These are phyloP conservation scores for Apiospora phragmitis DNA, from an alignment of 2,329 filamentous ascomycete genomes.

Conservation along the genomic window DNA sequence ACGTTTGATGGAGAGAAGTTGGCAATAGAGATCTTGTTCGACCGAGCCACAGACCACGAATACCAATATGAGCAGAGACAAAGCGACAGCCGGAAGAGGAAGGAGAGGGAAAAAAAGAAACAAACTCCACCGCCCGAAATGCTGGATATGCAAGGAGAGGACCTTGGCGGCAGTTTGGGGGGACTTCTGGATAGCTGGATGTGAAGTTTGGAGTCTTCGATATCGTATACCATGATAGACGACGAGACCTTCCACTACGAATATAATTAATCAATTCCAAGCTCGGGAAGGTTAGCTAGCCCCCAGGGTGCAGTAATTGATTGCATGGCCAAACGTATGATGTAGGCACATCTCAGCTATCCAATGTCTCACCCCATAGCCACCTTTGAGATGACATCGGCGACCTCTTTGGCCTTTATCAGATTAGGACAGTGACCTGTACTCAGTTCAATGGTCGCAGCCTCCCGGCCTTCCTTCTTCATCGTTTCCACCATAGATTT, in stretches of 20 bases:
- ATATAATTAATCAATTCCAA: too few relatives aligned
- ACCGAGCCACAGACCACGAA: not conserved
- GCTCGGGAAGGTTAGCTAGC: too few relatives aligned
- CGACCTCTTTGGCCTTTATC: slow-evolving; percentile 16
- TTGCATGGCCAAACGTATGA: too few relatives aligned
- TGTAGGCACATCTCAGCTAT: too few relatives aligned
- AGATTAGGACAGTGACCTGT: slow-evolving; percentile 21
- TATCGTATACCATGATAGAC: not conserved
- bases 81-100: not conserved
- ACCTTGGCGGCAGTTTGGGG: not conserved
- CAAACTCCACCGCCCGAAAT: not conserved
- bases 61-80: not conserved
- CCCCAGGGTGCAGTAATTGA: too few relatives aligned
- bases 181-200: not conserved
- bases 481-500: slow-evolving; percentile 16
- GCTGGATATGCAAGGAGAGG: not conserved
- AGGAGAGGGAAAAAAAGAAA: not conserved
- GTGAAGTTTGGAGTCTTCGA: not conserved
- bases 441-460: slow-evolving; percentile 16
- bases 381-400: slow-evolving; percentile 7
- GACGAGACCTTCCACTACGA: too few relatives aligned
- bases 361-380: not conserved
- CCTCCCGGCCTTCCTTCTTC: slow-evolving; percentile 15
- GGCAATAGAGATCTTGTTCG: not conserved
- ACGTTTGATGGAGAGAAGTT: not conserved